Conservation (phyloP, 257 asterid genomes). For the Solanum ossicruentum region DNA sequence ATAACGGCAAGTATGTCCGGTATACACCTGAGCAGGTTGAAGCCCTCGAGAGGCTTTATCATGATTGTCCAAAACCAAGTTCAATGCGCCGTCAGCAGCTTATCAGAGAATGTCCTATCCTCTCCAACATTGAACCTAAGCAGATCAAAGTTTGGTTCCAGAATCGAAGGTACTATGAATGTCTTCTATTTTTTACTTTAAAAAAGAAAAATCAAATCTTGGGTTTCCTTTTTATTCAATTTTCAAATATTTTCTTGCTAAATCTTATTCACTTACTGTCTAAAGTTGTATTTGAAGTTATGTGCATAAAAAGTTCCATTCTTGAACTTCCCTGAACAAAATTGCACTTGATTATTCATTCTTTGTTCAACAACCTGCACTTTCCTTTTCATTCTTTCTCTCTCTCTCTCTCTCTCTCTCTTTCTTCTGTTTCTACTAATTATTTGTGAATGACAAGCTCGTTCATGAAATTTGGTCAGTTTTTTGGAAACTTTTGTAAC, state of each 20-base stretch:
- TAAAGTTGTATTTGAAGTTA: not conserved
- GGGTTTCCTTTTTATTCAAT: not conserved
- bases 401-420: not conserved
- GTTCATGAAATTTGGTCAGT: not conserved
- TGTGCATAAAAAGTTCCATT: not conserved
- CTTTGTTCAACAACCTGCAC: not conserved
- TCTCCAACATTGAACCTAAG: constrained; percentile 70
- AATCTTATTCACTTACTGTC: not conserved
- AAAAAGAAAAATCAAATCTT: not conserved
- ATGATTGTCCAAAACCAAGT: constrained; percentile 86
- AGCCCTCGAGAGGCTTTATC: constrained; percentile 86
- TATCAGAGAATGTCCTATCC: constrained; percentile 75
- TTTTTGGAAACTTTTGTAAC: not conserved
- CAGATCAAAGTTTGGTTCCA: constrained; percentile 97
- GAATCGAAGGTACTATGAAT: constrained; percentile 52
- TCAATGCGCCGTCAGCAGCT: constrained; percentile 87
- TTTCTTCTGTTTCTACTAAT: not conserved
- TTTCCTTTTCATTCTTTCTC: not conserved
- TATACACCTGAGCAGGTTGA: constrained; percentile 90
- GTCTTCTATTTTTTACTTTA: not conserved
- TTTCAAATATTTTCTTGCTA: not conserved
- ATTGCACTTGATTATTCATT: not conserved
- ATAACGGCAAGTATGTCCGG: constrained; percentile 72
- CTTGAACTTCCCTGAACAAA: not conserved
- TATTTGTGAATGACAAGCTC: not conserved